These are phyloP conservation scores for Paecilomyces dactylethromorphus DNA, from an alignment of 2,329 filamentous ascomycete species.

Conservation along the genomic window DNA sequence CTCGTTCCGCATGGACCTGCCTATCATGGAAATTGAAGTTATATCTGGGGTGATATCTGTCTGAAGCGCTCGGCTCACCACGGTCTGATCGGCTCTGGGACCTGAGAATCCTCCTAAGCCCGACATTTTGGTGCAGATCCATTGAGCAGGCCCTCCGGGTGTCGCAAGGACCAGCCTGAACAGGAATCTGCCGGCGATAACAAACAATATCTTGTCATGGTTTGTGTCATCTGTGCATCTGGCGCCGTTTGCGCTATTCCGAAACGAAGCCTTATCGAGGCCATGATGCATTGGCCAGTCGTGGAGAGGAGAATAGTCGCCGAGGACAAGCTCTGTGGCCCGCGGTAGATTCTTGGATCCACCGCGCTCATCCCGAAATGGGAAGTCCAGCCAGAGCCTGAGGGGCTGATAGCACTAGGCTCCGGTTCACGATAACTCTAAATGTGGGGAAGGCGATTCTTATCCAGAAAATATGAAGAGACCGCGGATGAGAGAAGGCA, in stretches of 20 bases:
- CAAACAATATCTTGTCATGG: not conserved
- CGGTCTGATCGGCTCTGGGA: not conserved
- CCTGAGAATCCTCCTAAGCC: not conserved
- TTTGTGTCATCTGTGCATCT: not conserved
- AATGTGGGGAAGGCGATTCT: not conserved
- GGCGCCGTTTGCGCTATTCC: not conserved
- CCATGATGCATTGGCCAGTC: too few species aligned
- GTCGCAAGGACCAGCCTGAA: not conserved
- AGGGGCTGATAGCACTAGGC: not conserved
- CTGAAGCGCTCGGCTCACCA: not conserved
- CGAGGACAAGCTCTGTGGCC: not conserved
- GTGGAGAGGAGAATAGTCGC: too few species aligned
- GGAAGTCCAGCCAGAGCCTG: not conserved
- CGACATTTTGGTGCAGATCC: not conserved
- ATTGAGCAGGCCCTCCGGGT: not conserved
- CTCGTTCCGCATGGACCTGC: not conserved
- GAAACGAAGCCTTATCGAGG: not conserved
- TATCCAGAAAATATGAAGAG: not conserved
- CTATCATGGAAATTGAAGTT: not conserved
- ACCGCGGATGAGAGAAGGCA: not conserved
- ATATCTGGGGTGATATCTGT: not conserved
- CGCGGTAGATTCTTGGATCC: not conserved
- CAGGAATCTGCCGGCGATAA: not conserved
- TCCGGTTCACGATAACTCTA: not conserved
- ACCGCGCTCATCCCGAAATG: not conserved